phyloP scores from a whole-genome alignment of 2,329 filamentous ascomycete genomes.

The Penicillium janthinellum region DNA sequence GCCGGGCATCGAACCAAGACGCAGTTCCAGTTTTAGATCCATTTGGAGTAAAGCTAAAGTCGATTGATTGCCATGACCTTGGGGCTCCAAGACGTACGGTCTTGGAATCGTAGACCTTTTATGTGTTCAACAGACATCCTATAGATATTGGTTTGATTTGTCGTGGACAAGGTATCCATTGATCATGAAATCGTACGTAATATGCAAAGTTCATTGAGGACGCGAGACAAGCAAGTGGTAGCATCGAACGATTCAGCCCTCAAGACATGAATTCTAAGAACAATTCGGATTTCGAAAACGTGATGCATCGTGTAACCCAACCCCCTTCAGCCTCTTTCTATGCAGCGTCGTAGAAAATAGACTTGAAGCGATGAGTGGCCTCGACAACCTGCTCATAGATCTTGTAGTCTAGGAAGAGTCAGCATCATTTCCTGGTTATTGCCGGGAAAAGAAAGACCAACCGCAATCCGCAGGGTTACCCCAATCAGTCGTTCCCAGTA shows the following conservation, averaged over 20 bases:
- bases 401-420: slow-evolving; percentile 63
- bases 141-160: not conserved
- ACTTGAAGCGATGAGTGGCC: slow-evolving; percentile 76
- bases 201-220: slow-evolving; percentile 3
- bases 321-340: slow-evolving; percentile 6
- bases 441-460: slow-evolving; percentile 23
- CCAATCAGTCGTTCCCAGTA: slow-evolving; percentile 48
- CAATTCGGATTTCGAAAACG: not conserved
- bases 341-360: slow-evolving; percentile 71
- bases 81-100: too few species aligned
- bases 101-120: too few species aligned
- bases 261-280: not conserved
- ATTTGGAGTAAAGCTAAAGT: too few species aligned
- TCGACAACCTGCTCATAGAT: slow-evolving; percentile 80
- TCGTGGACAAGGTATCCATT: not conserved
- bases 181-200: slow-evolving; percentile 20
- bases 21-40: too few species aligned
- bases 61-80: too few species aligned
- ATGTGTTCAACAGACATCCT: not conserved
- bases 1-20: too few species aligned
- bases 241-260: not conserved
- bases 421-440: not conserved
- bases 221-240: not conserved
- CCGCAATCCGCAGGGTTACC: slow-evolving; percentile 44
- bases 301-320: not conserved